phyloP scores from a whole-genome alignment of 108 stramenopile genomes.

The Cyclotella sp. region DNA sequence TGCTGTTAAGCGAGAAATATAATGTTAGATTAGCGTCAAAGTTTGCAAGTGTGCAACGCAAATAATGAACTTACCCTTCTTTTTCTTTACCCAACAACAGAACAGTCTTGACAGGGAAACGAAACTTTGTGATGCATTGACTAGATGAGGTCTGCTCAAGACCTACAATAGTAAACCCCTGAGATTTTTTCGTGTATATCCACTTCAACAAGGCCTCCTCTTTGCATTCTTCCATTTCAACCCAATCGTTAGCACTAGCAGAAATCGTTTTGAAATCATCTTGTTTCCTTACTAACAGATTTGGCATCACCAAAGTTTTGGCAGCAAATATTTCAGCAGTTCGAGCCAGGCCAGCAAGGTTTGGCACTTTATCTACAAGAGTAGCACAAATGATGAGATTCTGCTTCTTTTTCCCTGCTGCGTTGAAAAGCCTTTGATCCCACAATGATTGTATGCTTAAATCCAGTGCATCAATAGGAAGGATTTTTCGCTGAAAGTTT shows the following conservation, averaged over 20 bases:
- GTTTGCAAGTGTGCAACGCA: not conserved
- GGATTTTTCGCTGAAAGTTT: conserved; percentile 90
- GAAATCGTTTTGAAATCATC: conserved; percentile 88
- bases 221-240: conserved; percentile 87
- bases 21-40: not conserved
- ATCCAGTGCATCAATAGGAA: conserved; percentile 86
- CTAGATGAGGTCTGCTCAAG: conserved; percentile 90
- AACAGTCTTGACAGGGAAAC: conserved; percentile 76
- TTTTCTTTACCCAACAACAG: conserved; percentile 94
- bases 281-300: conserved; percentile 71
- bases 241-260: conserved; percentile 90
- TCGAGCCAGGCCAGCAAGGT: conserved; percentile 86
- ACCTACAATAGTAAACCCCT: conserved; percentile 88
- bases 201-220: conserved; percentile 76
- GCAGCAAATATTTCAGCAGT: conserved; percentile 92
- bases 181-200: conserved; percentile 65
- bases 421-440: conserved; percentile 66
- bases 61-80: conserved; percentile 52
- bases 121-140: conserved; percentile 59
- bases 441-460: conserved; percentile 60
- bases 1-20: conserved; percentile 27
- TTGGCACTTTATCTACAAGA: conserved; percentile 92
- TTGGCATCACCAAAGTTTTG: conserved; percentile 76
- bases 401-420: conserved; percentile 81
- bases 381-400: conserved; percentile 85